These are phyloP conservation scores for Chlorella sp. DNA, from an alignment of 139 green algal genomes.

Conservation along the genomic window DNA sequence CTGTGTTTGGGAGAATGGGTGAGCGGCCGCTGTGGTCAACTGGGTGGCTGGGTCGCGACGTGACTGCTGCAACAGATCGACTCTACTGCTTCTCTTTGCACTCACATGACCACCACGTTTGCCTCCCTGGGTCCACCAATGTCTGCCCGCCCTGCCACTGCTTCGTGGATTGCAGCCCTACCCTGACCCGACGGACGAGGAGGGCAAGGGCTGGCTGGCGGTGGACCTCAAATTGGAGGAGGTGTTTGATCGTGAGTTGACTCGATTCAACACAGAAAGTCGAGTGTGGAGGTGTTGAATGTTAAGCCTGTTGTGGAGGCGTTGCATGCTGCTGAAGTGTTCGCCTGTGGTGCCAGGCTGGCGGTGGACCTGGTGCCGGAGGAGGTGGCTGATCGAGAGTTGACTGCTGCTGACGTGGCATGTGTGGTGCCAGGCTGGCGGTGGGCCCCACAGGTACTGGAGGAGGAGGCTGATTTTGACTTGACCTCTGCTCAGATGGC, in stretches of 20 bases:
- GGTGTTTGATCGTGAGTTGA: neutral
- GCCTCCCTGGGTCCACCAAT: neutral
- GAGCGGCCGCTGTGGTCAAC: neutral
- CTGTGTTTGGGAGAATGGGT: neutral
- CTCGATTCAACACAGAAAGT: no score
- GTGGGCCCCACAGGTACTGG: no score
- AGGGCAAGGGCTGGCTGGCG: neutral
- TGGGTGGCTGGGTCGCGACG: neutral
- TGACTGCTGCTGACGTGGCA: no score
- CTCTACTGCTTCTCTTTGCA: neutral
- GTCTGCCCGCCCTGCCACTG: neutral
- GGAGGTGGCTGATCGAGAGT: no score
- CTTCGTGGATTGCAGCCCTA: neutral
- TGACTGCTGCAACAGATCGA: neutral
- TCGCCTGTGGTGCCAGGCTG: no score
- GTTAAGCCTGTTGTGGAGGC: no score
- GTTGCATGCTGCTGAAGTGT: no score
- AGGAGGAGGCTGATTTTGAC: no score
- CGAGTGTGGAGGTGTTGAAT: no score
- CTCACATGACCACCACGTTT: neutral
- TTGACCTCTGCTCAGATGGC: no score
- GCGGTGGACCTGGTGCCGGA: no score
- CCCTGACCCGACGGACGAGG: neutral
- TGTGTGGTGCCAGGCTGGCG: no score
- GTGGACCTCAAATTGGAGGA: slow-evolving; percentile 15